Evolutionary conservation across 106 monocot genomes (phyloP).

Genomic region (Platanthera guangdongensis): DNA sequence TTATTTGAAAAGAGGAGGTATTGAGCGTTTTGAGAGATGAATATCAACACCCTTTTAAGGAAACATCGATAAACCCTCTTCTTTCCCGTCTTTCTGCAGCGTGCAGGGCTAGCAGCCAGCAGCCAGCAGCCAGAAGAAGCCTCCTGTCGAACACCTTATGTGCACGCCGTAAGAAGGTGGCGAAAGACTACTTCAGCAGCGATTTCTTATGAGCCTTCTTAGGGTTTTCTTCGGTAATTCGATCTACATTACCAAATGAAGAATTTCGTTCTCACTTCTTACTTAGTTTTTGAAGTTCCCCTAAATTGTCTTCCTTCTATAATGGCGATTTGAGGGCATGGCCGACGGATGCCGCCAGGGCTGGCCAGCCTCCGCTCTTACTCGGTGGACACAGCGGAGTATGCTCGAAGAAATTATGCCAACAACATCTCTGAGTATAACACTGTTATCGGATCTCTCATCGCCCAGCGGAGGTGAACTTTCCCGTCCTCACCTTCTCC

Average conservation of each 20-base stretch:
- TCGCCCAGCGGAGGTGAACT: slow-evolving; percentile 62
- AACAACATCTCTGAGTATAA: slow-evolving; percentile 85
- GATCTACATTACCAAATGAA: not conserved
- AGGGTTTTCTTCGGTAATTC: not conserved
- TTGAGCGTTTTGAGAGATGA: no score
- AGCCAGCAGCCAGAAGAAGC: no score
- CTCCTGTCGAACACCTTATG: no score
- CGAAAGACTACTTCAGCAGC: not conserved
- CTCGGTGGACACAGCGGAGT: slow-evolving; percentile 43
- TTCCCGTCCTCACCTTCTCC: not conserved
- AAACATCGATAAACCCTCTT: no score
- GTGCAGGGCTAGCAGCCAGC: no score
- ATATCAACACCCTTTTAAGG: no score
- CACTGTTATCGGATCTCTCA: slow-evolving; percentile 72
- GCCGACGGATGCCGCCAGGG: slow-evolving; percentile 1
- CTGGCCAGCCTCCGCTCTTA: slow-evolving; percentile 7
- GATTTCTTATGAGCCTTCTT: not conserved
- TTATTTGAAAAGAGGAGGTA: no score
- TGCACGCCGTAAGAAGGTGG: no score
- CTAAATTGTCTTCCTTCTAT: not conserved
- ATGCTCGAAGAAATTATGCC: slow-evolving; percentile 69
- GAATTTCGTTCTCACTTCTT: not conserved
- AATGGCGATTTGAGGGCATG: slow-evolving; percentile 2
- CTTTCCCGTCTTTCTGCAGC: no score
- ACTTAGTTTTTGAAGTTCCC: not conserved